phyloP scores from a whole-genome alignment of 2,329 filamentous ascomycete genomes.

The Coniochaeta hoffmannii region DNA sequence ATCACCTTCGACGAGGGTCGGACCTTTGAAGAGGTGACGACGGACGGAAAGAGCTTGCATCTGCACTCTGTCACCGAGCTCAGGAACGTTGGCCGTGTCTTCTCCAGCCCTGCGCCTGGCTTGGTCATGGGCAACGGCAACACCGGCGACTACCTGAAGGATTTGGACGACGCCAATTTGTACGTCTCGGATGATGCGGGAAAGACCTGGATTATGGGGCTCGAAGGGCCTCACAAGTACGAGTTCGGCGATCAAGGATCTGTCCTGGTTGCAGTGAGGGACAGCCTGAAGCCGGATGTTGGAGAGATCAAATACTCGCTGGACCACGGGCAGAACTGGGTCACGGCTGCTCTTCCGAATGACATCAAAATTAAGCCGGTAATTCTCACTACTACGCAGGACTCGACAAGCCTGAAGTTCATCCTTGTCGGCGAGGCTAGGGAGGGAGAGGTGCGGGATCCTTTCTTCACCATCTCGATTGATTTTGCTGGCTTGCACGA shows the following conservation, averaged over 20 bases:
- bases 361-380: slow-evolving; percentile 61
- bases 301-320: slow-evolving; percentile 66
- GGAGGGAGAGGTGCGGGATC: slow-evolving; percentile 38
- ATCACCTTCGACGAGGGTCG: slow-evolving; percentile 96
- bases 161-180: slow-evolving; percentile 67
- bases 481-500: slow-evolving; percentile 81
- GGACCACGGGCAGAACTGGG: slow-evolving; percentile 83
- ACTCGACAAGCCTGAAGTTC: slow-evolving; percentile 91
- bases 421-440: slow-evolving; percentile 60
- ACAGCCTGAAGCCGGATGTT: slow-evolving; percentile 57
- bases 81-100: slow-evolving; percentile 76
- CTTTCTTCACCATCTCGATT: slow-evolving; percentile 63
- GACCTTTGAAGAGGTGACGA: slow-evolving; percentile 68
- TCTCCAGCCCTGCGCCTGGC: slow-evolving; percentile 88
- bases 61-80: slow-evolving; percentile 88
- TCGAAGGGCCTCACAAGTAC: slow-evolving; percentile 84
- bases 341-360: slow-evolving; percentile 58
- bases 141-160: slow-evolving; percentile 64
- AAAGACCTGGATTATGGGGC: slow-evolving; percentile 68
- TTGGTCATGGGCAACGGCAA: slow-evolving; percentile 94
- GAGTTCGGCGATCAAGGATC: slow-evolving; percentile 94
- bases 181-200: slow-evolving; percentile 91
- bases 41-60: slow-evolving; percentile 63
- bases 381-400: slow-evolving; percentile 78
- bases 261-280: slow-evolving; percentile 73